phyloP scores from a whole-genome alignment of 257 asterid genomes.

The Solanum etuberosum region DNA sequence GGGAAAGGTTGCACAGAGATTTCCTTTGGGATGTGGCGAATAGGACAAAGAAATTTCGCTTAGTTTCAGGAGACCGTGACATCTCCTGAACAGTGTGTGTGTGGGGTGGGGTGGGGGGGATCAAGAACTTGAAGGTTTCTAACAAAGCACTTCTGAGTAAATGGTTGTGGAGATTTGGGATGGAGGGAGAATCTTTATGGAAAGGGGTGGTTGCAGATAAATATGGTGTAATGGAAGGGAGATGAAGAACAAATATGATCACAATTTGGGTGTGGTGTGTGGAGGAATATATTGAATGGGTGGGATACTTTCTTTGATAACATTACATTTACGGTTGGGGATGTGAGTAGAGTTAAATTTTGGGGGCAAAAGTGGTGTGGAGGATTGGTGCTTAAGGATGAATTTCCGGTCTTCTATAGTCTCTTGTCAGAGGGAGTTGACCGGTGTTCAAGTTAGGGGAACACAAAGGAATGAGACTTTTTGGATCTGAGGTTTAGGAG shows the following conservation, averaged over 20 bases:
- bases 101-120: not conserved
- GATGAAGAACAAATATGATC: not conserved
- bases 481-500: not conserved
- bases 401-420: not conserved
- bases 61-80: not conserved
- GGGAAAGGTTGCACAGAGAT: not conserved
- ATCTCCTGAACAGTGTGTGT: not conserved
- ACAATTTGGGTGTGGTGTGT: not conserved
- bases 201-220: not conserved
- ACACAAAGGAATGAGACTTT: not conserved
- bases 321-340: not conserved
- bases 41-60: not conserved
- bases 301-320: not conserved
- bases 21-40: not conserved
- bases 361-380: not conserved
- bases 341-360: not conserved
- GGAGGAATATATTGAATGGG: not conserved
- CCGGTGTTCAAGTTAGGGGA: not conserved
- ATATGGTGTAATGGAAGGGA: not conserved
- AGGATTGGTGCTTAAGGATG: not conserved
- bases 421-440: not conserved
- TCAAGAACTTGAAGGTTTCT: not conserved
- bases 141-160: not conserved
- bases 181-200: not conserved
- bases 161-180: not conserved